Evolutionary conservation across 2,329 filamentous ascomycete genomes (phyloP).

Genomic region (Neonectria hederae): DNA sequence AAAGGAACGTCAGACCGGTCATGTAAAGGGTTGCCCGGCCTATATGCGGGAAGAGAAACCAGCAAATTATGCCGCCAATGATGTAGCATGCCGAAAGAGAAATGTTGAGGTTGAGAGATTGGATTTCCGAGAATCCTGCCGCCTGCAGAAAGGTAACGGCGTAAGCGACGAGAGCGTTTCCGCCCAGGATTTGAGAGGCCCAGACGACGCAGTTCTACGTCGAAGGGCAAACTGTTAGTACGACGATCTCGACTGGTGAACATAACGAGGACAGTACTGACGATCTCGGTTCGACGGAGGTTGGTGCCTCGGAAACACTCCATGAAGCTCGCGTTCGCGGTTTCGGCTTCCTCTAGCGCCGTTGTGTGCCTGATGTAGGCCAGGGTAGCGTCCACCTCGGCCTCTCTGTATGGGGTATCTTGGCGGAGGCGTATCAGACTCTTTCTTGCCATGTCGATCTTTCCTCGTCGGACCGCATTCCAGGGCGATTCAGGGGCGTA

Average conservation of each 20-base stretch:
- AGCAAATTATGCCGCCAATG: conserved; percentile 51
- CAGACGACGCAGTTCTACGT: conserved; percentile 49
- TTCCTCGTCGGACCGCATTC: too few species aligned
- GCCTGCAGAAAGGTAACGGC: conserved; percentile 50
- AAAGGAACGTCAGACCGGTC: too few species aligned
- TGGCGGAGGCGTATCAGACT: too few species aligned
- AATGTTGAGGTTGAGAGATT: conserved; percentile 52
- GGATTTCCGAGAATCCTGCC: conserved; percentile 48
- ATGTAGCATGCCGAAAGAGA: conserved; percentile 52
- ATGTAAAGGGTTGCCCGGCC: conserved; percentile 31
- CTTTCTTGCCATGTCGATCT: too few species aligned
- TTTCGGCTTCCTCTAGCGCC: too few species aligned
- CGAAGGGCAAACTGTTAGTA: not conserved
- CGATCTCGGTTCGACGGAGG: conserved; percentile 51
- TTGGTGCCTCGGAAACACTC: too few species aligned
- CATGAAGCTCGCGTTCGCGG: too few species aligned
- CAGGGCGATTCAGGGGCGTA: too few species aligned
- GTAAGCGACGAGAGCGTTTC: conserved; percentile 49
- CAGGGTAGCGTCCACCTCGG: too few species aligned
- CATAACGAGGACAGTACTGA: conserved; percentile 5
- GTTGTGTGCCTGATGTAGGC: too few species aligned
- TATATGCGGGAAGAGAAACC: conserved; percentile 51
- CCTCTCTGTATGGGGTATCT: too few species aligned
- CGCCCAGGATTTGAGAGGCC: conserved; percentile 51
- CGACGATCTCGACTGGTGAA: too few species aligned